phyloP scores from a whole-genome alignment of 2,329 filamentous ascomycete species.

The Fusarium piperis region DNA sequence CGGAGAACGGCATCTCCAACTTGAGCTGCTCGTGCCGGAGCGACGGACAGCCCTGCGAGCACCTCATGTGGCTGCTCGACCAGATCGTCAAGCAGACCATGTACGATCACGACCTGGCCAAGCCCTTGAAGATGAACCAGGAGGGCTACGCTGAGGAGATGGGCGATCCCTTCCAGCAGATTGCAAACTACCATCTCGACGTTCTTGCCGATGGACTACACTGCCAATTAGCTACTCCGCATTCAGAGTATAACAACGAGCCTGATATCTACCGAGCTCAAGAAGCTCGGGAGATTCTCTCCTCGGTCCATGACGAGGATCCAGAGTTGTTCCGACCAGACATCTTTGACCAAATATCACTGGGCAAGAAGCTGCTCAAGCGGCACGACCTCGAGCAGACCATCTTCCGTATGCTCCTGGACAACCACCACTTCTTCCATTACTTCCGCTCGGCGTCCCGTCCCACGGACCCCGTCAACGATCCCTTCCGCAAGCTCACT shows the following conservation, averaged over 20 bases:
- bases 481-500: slow-evolving; percentile 59
- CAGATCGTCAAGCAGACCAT: slow-evolving; percentile 60
- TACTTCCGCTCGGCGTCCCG: slow-evolving; percentile 59
- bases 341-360: slow-evolving; percentile 49
- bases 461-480: slow-evolving; percentile 56
- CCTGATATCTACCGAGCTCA: slow-evolving; percentile 53
- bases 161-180: slow-evolving; percentile 58
- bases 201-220: slow-evolving; percentile 63
- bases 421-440: slow-evolving; percentile 64
- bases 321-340: slow-evolving; percentile 59
- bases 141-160: slow-evolving; percentile 58
- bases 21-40: slow-evolving; percentile 59
- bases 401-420: slow-evolving; percentile 63
- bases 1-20: slow-evolving; percentile 50
- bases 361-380: slow-evolving; percentile 50
- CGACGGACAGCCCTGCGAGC: slow-evolving; percentile 55
- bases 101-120: slow-evolving; percentile 49
- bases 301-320: slow-evolving; percentile 52
- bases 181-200: slow-evolving; percentile 62
- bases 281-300: slow-evolving; percentile 63
- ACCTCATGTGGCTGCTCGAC: slow-evolving; percentile 66
- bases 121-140: slow-evolving; percentile 54
- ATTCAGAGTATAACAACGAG: slow-evolving; percentile 43
- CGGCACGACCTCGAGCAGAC: slow-evolving; percentile 60
- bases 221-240: slow-evolving; percentile 53